Conservation (phyloP, 2,329 filamentous ascomycete species). For the Alternaria gansuensis region DNA sequence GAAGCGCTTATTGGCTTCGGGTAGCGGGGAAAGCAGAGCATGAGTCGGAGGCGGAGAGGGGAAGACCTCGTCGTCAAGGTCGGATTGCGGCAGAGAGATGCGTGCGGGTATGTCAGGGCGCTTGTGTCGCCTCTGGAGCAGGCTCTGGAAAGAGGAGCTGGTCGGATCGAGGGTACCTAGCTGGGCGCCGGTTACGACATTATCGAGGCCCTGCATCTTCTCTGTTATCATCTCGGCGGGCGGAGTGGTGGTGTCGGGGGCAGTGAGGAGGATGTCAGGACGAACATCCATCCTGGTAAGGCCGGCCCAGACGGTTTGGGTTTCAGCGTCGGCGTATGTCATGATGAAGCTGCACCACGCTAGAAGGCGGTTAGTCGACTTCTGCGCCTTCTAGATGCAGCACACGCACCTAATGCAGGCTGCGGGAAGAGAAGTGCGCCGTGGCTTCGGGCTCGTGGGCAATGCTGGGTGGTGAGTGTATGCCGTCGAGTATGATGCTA, state of each 20-base stretch:
- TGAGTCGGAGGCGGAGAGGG: slow-evolving; percentile 46
- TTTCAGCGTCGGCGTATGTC: slow-evolving; percentile 42
- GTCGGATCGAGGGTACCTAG: slow-evolving; percentile 13
- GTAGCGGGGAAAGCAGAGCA: slow-evolving; percentile 44
- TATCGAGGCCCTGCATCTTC: slow-evolving; percentile 30
- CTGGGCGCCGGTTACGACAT: slow-evolving; percentile 17
- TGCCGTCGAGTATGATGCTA: background rate
- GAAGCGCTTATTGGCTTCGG: slow-evolving; percentile 46
- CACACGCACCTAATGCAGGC: slow-evolving; percentile 18
- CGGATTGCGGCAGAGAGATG: slow-evolving; percentile 36
- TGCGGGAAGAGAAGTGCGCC: slow-evolving; percentile 1
- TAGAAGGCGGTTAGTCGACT: slow-evolving; percentile 30
- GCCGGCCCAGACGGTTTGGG: slow-evolving; percentile 47
- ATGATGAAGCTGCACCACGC: slow-evolving; percentile 24
- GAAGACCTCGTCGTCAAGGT: slow-evolving; percentile 39
- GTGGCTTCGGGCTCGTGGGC: slow-evolving; percentile 3
- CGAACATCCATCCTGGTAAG: slow-evolving; percentile 41
- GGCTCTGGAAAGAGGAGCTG: slow-evolving; percentile 24
- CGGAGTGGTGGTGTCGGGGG: slow-evolving; percentile 40
- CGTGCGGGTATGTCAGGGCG: slow-evolving; percentile 35
- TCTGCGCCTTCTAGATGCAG: slow-evolving; percentile 16
- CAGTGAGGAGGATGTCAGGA: slow-evolving; percentile 37
- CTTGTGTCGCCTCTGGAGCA: slow-evolving; percentile 37
- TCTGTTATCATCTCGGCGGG: slow-evolving; percentile 44
- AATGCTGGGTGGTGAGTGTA: slow-evolving; percentile 5